Conservation (phyloP, 1,139 yeast species). For the Yamadazyma pseudoaaseri region DNA sequence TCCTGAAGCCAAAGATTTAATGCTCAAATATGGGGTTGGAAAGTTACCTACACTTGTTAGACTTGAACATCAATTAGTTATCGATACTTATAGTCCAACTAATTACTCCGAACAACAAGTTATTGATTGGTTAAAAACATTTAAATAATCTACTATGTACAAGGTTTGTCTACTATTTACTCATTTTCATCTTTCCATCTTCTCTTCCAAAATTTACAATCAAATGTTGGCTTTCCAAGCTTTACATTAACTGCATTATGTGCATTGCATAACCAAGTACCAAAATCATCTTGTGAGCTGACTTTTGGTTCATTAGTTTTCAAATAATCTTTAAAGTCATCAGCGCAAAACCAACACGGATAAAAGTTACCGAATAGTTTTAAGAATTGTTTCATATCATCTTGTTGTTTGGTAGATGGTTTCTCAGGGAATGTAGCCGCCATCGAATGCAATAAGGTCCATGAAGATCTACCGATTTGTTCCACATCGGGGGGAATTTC, state of each 20-base stretch:
- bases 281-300: slow-evolving; percentile 71
- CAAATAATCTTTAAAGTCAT: slow-evolving; percentile 72
- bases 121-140: slow-evolving; percentile 50
- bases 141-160: slow-evolving; percentile 5
- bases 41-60: slow-evolving; percentile 68
- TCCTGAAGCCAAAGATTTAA: slow-evolving; percentile 57
- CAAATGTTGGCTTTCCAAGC: slow-evolving; percentile 80
- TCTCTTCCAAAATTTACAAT: slow-evolving; percentile 86
- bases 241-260: slow-evolving; percentile 88
- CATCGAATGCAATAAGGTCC: slow-evolving; percentile 89
- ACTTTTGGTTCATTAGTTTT: slow-evolving; percentile 63
- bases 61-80: slow-evolving; percentile 64
- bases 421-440: slow-evolving; percentile 85
- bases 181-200: slow-evolving; percentile 66
- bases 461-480: slow-evolving; percentile 77
- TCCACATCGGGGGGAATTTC: slow-evolving; percentile 89
- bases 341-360: slow-evolving; percentile 95
- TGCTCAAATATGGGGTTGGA: slow-evolving; percentile 55
- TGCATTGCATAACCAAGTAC: slow-evolving; percentile 91
- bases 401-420: slow-evolving; percentile 62
- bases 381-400: slow-evolving; percentile 70
- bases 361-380: slow-evolving; percentile 74
- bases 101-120: slow-evolving; percentile 53
- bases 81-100: slow-evolving; percentile 47
- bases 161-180: slow-evolving; percentile 7